Evolutionary conservation across 192 early-diverging fungal species (phyloP), one percentile per base, ranked within the genome.

Genomic region (Phlyctochytrium planicorne): DNA sequence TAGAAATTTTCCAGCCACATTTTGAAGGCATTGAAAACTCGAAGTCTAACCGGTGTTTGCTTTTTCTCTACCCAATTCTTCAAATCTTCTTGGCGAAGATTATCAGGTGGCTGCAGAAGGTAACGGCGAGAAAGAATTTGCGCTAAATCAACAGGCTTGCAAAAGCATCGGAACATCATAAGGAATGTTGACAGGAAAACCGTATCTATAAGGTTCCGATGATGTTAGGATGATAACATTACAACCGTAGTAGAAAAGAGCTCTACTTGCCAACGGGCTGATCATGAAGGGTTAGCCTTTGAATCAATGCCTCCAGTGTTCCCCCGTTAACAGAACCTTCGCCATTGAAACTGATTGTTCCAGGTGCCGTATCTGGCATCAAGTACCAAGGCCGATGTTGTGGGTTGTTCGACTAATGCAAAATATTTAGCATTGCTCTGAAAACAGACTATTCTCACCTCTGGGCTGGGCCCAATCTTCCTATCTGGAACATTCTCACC

Each of bases 211-310:
- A n/a, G n/a, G n/a, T n/a, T n/a, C n/a, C n/a, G n/a, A n/a, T n/a
- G n/a, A n/a, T n/a, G n/a, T n/a, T n/a, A n/a, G n/a, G n/a, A n/a
- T n/a, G n/a, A n/a, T n/a, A n/a, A n/a, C n/a, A n/a, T n/a, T n/a
- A n/a, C n/a, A n/a, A n/a, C n/a, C n/a, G n/a, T n/a, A n/a, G n/a
- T n/a, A n/a, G n/a, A n/a, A n/a, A n/a, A n/a, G 30, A 76, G 17
- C 4, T 34, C 0, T 24, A n/a, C n/a, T 59, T 29, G 77, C 78
- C 79, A 55, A 78, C 64, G 70, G 75, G 73, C n/a, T 86, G 85
- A 65, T 98, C 93, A 61, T 98, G 96, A 17, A 93, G 76, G 3
- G 94, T 97, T 68, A 98, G 82, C n/a, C 94, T 84, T 75, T 95
- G 94, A 2, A 94, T 82, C n/a, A 98, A 78, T 33, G 93, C 94